These are phyloP conservation scores for Cystobasidium pallidum DNA, from an alignment of 1,284 basidiomycete species.

Conservation along the genomic window DNA sequence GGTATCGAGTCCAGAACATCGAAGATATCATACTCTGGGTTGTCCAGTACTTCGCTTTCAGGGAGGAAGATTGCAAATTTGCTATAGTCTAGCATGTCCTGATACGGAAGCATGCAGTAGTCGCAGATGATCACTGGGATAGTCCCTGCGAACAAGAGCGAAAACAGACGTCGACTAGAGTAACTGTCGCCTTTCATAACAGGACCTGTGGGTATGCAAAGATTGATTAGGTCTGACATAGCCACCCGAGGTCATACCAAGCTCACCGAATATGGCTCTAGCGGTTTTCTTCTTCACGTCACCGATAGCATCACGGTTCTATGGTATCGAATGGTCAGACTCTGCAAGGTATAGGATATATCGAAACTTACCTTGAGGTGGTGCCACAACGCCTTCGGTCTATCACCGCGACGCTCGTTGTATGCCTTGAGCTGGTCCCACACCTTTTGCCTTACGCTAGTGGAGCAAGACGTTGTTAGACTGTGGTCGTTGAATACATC, in stretches of 20 bases:
- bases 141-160: conserved; percentile 40
- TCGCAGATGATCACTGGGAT: conserved; percentile 41
- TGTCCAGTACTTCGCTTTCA: conserved; percentile 35
- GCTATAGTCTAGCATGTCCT: conserved; percentile 37
- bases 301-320: conserved; percentile 30
- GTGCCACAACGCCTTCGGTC: conserved; percentile 26
- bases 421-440: conserved; percentile 37
- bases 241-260: neutral
- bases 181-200: conserved; percentile 39
- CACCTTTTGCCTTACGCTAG: conserved; percentile 13
- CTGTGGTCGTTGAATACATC: neutral
- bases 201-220: conserved; percentile 24
- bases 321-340: neutral
- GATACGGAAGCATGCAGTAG: conserved; percentile 39
- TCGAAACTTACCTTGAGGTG: conserved; percentile 12
- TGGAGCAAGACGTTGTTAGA: neutral
- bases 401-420: conserved; percentile 25
- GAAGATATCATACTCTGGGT: conserved; percentile 36
- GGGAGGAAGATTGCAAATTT: conserved; percentile 40
- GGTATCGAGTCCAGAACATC: conserved; percentile 39
- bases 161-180: conserved; percentile 36
- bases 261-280: conserved; percentile 25
- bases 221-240: neutral
- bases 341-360: neutral
- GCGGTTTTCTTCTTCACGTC: conserved; percentile 34